A percentile compares a stretch with the other conserved stretches of the same genome.
phyloP scores from a whole-genome alignment of 495 filamentous ascomycete species.

The Talaromyces borbonicus region DNA sequence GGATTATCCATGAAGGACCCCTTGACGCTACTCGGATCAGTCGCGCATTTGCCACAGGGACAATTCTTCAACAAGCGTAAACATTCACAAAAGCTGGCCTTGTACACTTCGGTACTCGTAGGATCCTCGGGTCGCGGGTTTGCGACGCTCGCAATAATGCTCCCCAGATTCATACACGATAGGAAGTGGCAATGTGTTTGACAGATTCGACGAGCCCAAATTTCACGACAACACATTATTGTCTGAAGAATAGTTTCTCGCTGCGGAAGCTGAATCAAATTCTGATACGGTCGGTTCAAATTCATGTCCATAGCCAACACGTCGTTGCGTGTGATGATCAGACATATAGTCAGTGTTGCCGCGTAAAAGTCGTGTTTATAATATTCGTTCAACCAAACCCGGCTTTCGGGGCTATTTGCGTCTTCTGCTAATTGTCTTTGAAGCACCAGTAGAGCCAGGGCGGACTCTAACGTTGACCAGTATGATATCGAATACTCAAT shows the following conservation, averaged over 20 bases:
- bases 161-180: constrained; percentile 4
- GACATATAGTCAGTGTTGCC: constrained; percentile 5
- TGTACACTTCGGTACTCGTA: neutral
- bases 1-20: constrained; percentile 2
- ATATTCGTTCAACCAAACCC: constrained; percentile 2
- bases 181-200: constrained; percentile 6
- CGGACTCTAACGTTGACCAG: constrained; percentile 4
- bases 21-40: constrained; percentile 1
- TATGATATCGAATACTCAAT: constrained; percentile 6
- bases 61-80: constrained; percentile 7
- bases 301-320: neutral
- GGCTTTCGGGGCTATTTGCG: neutral
- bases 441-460: constrained; percentile 2
- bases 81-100: neutral
- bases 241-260: constrained; percentile 7
- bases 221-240: constrained; percentile 4
- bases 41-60: constrained; percentile 5
- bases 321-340: constrained; percentile 1
- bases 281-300: neutral
- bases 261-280: constrained; percentile 2
- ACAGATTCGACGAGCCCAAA: constrained; percentile 7
- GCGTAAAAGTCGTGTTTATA: constrained; percentile 8
- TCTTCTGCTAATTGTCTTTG: constrained; percentile 5
- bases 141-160: neutral
- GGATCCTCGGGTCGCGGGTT: neutral